Conservation (phyloP, 257 asterid genomes). For the Handroanthus guayacan region DNA sequence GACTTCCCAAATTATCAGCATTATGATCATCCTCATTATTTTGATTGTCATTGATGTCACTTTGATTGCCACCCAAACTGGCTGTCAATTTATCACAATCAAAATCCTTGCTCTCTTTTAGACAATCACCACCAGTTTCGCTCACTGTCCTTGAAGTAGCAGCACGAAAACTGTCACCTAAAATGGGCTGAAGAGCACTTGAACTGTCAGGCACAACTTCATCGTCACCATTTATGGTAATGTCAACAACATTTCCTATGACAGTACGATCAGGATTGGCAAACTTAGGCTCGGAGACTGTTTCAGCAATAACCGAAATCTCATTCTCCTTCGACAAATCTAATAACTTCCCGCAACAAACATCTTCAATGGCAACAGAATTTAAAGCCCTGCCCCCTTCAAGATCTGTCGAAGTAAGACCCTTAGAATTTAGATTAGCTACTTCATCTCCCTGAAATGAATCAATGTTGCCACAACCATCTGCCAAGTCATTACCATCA, state of each 20-base stretch:
- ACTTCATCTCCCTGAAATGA: background rate
- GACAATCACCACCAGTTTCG: slow-evolving; percentile 31
- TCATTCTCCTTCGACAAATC: slow-evolving; percentile 20
- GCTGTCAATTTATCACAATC: slow-evolving; percentile 41
- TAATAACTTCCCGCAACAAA: slow-evolving; percentile 3
- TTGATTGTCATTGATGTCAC: slow-evolving; percentile 36
- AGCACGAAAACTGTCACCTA: slow-evolving; percentile 20
- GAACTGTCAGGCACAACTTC: background rate
- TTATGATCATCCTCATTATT: slow-evolving; percentile 48
- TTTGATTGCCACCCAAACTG: slow-evolving; percentile 40
- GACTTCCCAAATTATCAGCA: slow-evolving; percentile 58
- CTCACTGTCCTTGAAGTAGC: slow-evolving; percentile 15
- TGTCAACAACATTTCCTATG: background rate
- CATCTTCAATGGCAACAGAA: slow-evolving; percentile 16
- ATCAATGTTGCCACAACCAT: slow-evolving; percentile 1
- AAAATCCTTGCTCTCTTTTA: slow-evolving; percentile 23
- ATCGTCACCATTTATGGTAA: background rate
- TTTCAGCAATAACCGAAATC: background rate
- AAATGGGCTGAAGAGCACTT: too few relatives aligned
- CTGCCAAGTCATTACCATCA: slow-evolving; percentile 4
- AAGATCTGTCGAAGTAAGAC: background rate
- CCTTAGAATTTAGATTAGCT: background rate
- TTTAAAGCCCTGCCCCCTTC: slow-evolving; percentile 11
- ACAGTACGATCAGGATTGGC: background rate
- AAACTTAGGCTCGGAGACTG: background rate